phyloP scores from a whole-genome alignment of 192 early-diverging fungal species.

The Podila horticola region DNA sequence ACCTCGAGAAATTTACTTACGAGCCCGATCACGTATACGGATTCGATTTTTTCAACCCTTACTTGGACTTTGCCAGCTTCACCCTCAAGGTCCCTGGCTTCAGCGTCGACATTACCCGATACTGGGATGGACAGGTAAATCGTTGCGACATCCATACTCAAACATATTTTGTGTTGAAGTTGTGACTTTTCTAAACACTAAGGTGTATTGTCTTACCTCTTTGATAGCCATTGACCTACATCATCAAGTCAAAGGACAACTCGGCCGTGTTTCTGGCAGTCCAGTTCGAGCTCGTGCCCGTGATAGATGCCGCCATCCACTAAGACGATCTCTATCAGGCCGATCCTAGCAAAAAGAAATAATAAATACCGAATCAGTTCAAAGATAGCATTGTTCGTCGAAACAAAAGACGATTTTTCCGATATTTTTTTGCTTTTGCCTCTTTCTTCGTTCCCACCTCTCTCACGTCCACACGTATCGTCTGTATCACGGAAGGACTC shows the following conservation, averaged over 20 bases:
- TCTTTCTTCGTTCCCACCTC: too few species aligned
- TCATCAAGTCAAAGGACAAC: slow-evolving; percentile 72
- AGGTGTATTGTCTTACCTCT: slow-evolving; percentile 40
- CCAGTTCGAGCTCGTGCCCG: slow-evolving; percentile 66
- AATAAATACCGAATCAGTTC: too few species aligned
- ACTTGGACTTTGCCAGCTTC: slow-evolving; percentile 59
- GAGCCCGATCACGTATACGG: slow-evolving; percentile 77
- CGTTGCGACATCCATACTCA: slow-evolving; percentile 40
- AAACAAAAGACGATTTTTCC: too few species aligned
- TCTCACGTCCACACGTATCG: too few species aligned
- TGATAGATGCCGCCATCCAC: slow-evolving; percentile 19
- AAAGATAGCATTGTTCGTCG: too few species aligned
- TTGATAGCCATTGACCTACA: slow-evolving; percentile 75
- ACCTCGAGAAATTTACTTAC: slow-evolving; percentile 59
- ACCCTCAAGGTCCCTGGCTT: slow-evolving; percentile 58
- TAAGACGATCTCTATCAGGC: background rate
- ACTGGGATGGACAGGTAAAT: slow-evolving; percentile 74
- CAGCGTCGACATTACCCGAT: slow-evolving; percentile 56
- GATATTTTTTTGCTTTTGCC: too few species aligned
- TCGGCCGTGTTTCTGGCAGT: slow-evolving; percentile 74
- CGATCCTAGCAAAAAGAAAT: too few species aligned
- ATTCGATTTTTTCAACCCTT: slow-evolving; percentile 73
- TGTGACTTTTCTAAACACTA: background rate
- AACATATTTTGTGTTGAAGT: slow-evolving; percentile 50
- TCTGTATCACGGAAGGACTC: too few species aligned